Conservation (phyloP, 225 moss, liverwort and hornwort genomes). For the Thuidium tamariscinum region DNA sequence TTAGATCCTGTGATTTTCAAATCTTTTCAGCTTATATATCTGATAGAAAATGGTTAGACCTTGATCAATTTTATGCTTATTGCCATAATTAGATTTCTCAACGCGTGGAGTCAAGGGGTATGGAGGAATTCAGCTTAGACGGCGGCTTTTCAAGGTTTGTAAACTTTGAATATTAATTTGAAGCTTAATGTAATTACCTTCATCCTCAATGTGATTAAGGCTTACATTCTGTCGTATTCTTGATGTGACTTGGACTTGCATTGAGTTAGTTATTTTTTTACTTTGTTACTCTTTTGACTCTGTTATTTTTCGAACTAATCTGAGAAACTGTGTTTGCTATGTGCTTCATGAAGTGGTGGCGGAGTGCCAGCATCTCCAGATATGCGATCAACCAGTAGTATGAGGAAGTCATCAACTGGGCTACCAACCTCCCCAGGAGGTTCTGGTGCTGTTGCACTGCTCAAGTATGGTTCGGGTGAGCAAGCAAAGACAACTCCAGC, state of each 20-base stretch:
- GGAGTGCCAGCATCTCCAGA: constrained; percentile 28
- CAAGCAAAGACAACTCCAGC: constrained; percentile 79
- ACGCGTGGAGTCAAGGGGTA: constrained; percentile 30
- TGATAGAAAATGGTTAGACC: background rate
- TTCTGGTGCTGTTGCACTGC: constrained; percentile 32
- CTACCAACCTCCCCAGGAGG: constrained; percentile 60
- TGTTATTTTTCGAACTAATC: background rate
- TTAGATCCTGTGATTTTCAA: background rate
- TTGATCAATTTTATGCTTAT: background rate
- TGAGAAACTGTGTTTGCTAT: background rate
- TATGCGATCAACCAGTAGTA: constrained; percentile 26
- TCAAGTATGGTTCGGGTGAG: constrained; percentile 45
- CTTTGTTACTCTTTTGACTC: background rate
- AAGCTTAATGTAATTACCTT: background rate
- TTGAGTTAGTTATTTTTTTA: background rate
- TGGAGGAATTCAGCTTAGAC: constrained; percentile 58
- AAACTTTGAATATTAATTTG: background rate
- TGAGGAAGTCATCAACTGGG: constrained; percentile 36
- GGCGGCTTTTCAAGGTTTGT: constrained; percentile 45
- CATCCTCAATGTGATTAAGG: background rate
- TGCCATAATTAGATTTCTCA: constrained; percentile 8
- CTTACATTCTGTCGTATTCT: background rate
- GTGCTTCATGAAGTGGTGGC: constrained; percentile 5
- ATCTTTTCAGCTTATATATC: background rate
- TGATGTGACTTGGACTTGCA: background rate